Percentiles rank a stretch among this genome's conserved stretches.
phyloP scores from a whole-genome alignment of 2,329 filamentous ascomycete species.

The Cordyceps cateniannulata region DNA sequence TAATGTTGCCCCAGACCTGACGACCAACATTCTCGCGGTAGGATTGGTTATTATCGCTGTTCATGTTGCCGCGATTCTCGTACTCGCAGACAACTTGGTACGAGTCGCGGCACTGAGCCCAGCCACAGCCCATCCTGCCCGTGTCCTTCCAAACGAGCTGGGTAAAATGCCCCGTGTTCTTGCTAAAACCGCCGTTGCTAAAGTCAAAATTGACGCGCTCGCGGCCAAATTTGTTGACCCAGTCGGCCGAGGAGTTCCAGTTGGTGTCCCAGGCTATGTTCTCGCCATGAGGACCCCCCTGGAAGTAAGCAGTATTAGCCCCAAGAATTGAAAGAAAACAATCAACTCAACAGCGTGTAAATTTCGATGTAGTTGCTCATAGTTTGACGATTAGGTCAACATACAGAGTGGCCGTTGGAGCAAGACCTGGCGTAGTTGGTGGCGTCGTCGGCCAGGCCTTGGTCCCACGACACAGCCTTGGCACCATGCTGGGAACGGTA shows the following conservation, averaged over 20 bases:
- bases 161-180: constrained; percentile 21
- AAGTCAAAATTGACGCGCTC: constrained; percentile 15
- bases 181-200: constrained; percentile 2
- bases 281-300: background rate
- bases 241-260: background rate
- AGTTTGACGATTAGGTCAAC: background rate
- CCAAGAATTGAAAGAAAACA: background rate
- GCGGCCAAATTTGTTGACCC: constrained; percentile 14
- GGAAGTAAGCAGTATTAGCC: background rate
- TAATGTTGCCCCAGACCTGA: constrained; percentile 1
- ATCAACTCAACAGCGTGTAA: background rate
- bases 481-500: constrained; percentile 75
- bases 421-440: constrained; percentile 54
- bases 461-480: constrained; percentile 54
- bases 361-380: background rate
- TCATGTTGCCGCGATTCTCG: constrained; percentile 11
- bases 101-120: constrained; percentile 11
- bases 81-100: constrained; percentile 17
- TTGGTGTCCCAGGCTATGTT: background rate
- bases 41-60: constrained; percentile 1
- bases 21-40: constrained; percentile 12
- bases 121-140: constrained; percentile 21
- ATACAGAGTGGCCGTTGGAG: constrained; percentile 40
- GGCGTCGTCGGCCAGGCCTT: constrained; percentile 54
- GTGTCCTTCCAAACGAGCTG: constrained; percentile 26